These are phyloP conservation scores for Trichophyton schoenleinii DNA, from an alignment of 2,329 filamentous ascomycete genomes.

Conservation along the genomic window DNA sequence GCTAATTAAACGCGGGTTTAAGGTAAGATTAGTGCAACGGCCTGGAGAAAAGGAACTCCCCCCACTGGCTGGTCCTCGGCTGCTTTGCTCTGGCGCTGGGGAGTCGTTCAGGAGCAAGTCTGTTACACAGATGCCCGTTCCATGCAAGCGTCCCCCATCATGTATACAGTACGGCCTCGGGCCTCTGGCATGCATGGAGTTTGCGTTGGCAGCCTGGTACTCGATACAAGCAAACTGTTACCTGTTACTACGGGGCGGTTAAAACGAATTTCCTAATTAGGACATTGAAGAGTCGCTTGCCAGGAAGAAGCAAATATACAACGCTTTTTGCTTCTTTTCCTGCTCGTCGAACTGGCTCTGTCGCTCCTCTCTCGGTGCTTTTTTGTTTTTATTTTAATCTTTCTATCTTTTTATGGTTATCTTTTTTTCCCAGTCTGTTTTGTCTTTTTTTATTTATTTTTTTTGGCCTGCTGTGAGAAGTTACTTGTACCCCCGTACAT, in stretches of 20 bases:
- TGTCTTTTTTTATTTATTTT: neutral
- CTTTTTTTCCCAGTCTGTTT: neutral
- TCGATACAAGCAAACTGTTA: neutral
- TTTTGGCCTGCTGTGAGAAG: neutral
- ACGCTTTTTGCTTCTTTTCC: neutral
- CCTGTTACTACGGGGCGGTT: neutral
- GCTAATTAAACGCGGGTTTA: constrained; percentile 2
- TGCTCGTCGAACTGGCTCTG: neutral
- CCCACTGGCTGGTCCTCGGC: neutral
- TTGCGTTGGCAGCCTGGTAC: neutral
- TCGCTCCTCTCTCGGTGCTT: neutral
- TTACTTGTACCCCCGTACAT: neutral
- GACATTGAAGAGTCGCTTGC: neutral
- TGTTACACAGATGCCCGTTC: neutral
- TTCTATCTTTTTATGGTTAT: neutral
- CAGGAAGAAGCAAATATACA: constrained; percentile 2
- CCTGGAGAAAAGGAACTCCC: neutral
- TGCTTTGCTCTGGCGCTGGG: neutral
- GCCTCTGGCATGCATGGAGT: neutral
- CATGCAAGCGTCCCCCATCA: neutral
- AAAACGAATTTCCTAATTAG: constrained; percentile 3
- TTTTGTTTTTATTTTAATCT: neutral
- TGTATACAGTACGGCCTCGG: constrained; percentile 2
- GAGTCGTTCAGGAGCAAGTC: neutral
- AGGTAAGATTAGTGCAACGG: constrained; percentile 4